Conservation (phyloP, 345 rosid genomes). For the Psidium guajava region DNA sequence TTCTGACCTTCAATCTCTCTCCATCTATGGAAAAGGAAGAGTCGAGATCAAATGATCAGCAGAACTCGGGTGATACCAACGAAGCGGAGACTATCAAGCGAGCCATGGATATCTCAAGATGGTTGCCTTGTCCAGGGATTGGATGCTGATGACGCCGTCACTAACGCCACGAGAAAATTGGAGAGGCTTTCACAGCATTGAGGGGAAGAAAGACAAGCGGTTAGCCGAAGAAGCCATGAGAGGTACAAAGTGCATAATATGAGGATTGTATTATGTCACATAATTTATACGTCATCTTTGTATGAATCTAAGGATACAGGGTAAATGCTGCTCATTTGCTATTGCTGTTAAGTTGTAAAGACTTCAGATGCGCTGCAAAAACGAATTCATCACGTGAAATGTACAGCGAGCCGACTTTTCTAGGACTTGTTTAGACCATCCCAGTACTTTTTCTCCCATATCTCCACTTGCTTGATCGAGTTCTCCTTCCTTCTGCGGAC, state of each 20-base stretch:
- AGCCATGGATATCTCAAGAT: background rate
- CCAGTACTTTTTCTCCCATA: conserved; percentile 39
- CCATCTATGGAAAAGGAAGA: background rate
- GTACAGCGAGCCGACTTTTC: background rate
- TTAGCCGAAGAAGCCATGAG: background rate
- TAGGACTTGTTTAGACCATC: conserved; percentile 18
- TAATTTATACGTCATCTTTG: background rate
- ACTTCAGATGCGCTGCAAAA: background rate
- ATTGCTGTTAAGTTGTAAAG: background rate
- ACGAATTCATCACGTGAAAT: background rate
- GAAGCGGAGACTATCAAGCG: background rate
- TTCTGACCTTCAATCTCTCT: background rate
- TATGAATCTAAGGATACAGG: background rate
- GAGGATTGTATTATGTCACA: no score
- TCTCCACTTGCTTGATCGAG: conserved; percentile 13
- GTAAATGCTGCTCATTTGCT: background rate
- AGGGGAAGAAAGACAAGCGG: background rate
- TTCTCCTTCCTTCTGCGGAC: conserved; percentile 21
- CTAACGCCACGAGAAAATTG: background rate
- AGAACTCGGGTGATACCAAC: background rate
- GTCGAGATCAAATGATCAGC: background rate
- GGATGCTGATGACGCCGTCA: background rate
- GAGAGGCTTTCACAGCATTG: background rate
- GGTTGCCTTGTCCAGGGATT: background rate
- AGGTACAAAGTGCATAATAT: background rate